Evolutionary conservation across 1,139 yeast genomes (phyloP), one percentile per base, ranked within the genome.

Genomic region (Diutina pseudorugosa): DNA sequence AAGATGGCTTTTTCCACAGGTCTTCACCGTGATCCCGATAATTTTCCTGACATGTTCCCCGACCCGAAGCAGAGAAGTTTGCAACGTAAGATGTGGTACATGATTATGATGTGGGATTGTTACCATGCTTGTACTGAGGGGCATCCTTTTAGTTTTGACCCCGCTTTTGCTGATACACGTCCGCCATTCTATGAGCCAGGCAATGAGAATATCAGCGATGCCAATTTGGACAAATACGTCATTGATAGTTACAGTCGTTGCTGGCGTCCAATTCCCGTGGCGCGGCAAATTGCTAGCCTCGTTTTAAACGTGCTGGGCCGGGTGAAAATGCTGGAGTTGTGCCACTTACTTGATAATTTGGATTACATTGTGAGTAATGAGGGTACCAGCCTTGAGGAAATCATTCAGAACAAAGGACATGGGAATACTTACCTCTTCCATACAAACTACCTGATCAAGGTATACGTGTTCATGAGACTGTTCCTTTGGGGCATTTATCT

Each of bases 1-100:
- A 40, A 71, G 74, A 74, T 75, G 41, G 65, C 68, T 20, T 67
- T 77, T 19, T 69, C 68, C 52, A 70, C 77, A 52, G 83, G 85
- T 0, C 78, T 76, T 55, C 64, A 70, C 54, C 80, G 85, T 58
- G 63, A 81, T 27, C 60, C 62, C 41, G 68, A 65, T 9, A 45
- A 45, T 18, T 45, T 45, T 18, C 49, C 49, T 18, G 71, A 62
- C 30, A 58, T 55, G 54, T 60, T 53, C 52, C 58, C 55, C 4
- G 63, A 69, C 56, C 62, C 65, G 50, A 62, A 62, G 51, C 55
- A 64, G 23, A 68, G 73, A 51, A 70, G 72, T 58, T 60, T 73
- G 20, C 71, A 73, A 61, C 68, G 85, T 58, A 79, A 78, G 55
- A 69, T 79, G 2, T 81, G 85, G 85, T 71, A 72, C 58, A 70